Base-by-base conservation (phyloP, 2,329 filamentous ascomycete species). In the Biscogniauxia marginata region DNA sequence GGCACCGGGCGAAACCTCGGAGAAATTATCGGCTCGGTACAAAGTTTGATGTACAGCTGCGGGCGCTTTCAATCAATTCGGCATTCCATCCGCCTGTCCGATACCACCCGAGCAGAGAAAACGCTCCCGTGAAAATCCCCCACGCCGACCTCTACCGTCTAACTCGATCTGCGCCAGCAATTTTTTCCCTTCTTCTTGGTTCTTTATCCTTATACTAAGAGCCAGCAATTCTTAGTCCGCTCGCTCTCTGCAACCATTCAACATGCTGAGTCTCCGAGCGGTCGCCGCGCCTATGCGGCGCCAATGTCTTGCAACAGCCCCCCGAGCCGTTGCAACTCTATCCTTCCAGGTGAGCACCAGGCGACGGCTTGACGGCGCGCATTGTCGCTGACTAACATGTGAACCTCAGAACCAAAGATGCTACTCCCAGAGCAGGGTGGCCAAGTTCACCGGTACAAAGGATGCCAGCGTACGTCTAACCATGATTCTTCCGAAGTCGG, bases 391-490 rank as follows among this genome's bases (percentile, higher is more conserved):
- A 73, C 62, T 54, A 54, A 34, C 46, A 19, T 23, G 8, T 21
- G 25, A 13, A 45, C 49, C 18, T 54, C 63, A 84, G 80, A 77
- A 76, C 73, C 74, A 77, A 73, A 78, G 85, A 73, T 84, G 75
- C 77, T 93, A 88, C 79, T 85, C 84, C 43, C 65, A 64, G 73
- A 84, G 80, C 73, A 75, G 76, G 59, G 92, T 98, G 70, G 95
- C 93, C 76, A 90, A 95, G 81, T 99, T 97, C 82, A 88, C 91
- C 71, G 95, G 93, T 67, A 83, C 85, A 74, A 97, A 96, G 81
- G 91, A 90, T 73, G 80, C 88, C 73, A 88, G 93, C 82, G 91
- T 95, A 86, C 75, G 89, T 80, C 39, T 58, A 53, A 52, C 52
- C 50, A 43, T 47, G 47, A 49, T 54, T 50, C 20, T 39, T 39